Evolutionary conservation across 2,329 filamentous ascomycete species (phyloP), one percentile per base, ranked within the genome.

Genomic region (Xylariaceae sp.): DNA sequence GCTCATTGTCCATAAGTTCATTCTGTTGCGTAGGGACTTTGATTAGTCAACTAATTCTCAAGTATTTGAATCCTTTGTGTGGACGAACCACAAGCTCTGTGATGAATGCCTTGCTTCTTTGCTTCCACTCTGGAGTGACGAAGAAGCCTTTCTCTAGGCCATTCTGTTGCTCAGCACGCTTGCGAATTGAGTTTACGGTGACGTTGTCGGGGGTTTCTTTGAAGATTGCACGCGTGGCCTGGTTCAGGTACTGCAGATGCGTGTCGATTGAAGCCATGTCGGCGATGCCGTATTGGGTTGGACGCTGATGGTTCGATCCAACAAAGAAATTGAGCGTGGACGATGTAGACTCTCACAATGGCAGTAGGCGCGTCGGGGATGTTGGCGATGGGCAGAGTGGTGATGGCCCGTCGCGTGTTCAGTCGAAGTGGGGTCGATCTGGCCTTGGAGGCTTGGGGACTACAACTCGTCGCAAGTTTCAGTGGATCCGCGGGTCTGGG

Each of bases 121-220:
- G 65, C 64, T 86, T 85, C 83, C 83, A 86, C 14, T 76, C 67
- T 0, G 57, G 67, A 2, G 63, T 57, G 13, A 70, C 69, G 45
- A 86, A 76, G 55, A 84, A 83, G 0, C 74, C 78, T 1, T 74
- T 66, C 0, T 77, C 73, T 1, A 86, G 72, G 1, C 64, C 67
- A 1, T 81, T 67, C 41, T 76, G 67, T 31, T 76, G 67, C 53
- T 83, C 80, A 2, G 74, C 77, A 42, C 69, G 71, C 53, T 77
- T 75, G 50, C 83, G 81, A 49, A 83, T 75, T 45, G 71, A 73
- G 60, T 84, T 84, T 53, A 86, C 80, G 0, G 80, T 79, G 9
- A 83, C 72, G 3, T 71, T 58, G 17, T 79, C 75, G 4, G 74
- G 59, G 12, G 74, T 71, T 22, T 70, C 53, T 13, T 42, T 64